Evolutionary conservation across 129 eudicot genomes (phyloP), one percentile per base, ranked within the genome.

Genomic region (Dittrichia graveolens): DNA sequence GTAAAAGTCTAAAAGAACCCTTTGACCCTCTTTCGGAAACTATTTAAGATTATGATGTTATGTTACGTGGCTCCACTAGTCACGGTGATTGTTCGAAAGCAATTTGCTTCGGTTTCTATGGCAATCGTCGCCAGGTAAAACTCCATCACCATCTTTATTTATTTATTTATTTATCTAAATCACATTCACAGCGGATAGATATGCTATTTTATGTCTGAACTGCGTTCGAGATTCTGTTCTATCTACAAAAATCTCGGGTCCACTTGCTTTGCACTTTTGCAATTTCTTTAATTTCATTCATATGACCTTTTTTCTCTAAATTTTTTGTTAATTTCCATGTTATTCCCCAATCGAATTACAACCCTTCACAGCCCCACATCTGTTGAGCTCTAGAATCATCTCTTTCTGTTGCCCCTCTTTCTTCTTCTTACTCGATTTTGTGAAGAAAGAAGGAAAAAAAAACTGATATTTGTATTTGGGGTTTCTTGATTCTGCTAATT

Each of bases 191-290:
- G 7, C 11, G 6, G 5, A 13, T 46, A 7, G 67, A n/a, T 48
- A 38, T 60, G 57, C 19, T 47, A n/a, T 64, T 64, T 64, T 48
- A 70, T 61, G 54, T 38, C 75, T 34, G 5, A 57, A 67, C 47
- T 43, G 49, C 67, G 15, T 55, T 77, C 48, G 31, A 77, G 81
- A 77, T 69, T 77, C 81, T 69, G 12, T 69, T 61, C 76, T 77
- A 77, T 77, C 81, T 50, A 48, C 58, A 61, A 67, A 61, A 63
- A 74, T 78, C 65, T 47, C 37, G 83, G 81, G 80, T 74, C 83
- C 64, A 78, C 60, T 77, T 41, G 48, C 44, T 49, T 61, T 67
- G 61, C 64, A 50, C 81, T 78, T 78, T 78, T 78, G 3, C 53
- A 10, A 69, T 58, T 65, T 75, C 69, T 43, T 50, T 75, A 34